A percentile compares a stretch with the other conserved stretches of the same genome.
These are phyloP conservation scores for Scenedesmus sp. DNA, from an alignment of 163 green algal genomes.

Conservation along the genomic window DNA sequence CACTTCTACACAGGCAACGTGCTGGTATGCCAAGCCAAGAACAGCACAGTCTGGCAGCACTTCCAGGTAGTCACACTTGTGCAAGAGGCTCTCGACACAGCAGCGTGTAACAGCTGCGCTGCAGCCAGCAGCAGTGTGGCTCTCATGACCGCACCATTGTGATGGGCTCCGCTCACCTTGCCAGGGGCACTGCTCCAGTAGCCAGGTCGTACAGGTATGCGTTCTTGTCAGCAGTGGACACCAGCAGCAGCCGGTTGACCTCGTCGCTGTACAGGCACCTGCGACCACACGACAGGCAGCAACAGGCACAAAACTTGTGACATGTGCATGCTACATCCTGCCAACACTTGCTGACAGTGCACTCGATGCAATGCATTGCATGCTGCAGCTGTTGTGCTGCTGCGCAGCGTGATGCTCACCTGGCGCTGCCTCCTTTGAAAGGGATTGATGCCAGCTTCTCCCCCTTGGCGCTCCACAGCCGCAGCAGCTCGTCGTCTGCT, in stretches of 20 bases:
- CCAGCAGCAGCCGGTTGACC: constrained; percentile 68
- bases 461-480: constrained; percentile 71
- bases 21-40: too few relatives aligned
- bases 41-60: too few relatives aligned
- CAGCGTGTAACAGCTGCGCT: not conserved
- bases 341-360: not conserved
- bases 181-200: constrained; percentile 62
- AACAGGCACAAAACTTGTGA: not conserved
- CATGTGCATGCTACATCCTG: not conserved
- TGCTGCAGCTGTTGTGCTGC: not conserved
- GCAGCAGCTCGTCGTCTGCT: constrained; percentile 79
- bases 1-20: too few relatives aligned
- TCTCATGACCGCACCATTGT: not conserved
- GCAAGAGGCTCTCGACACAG: too few relatives aligned
- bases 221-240: constrained; percentile 73
- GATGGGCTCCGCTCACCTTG: constrained; percentile 40
- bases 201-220: constrained; percentile 74
- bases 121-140: not conserved
- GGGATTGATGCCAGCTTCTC: constrained; percentile 65
- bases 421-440: constrained; percentile 66
- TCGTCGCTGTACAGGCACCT: constrained; percentile 71
- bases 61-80: too few relatives aligned
- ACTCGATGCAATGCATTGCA: not conserved
- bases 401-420: constrained; percentile 11
- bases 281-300: not conserved